Percentiles rank a stretch among this genome's conserved stretches.
Evolutionary conservation across 1,284 basidiomycete genomes (phyloP).

Genomic region (Exobasidium rhododendri): DNA sequence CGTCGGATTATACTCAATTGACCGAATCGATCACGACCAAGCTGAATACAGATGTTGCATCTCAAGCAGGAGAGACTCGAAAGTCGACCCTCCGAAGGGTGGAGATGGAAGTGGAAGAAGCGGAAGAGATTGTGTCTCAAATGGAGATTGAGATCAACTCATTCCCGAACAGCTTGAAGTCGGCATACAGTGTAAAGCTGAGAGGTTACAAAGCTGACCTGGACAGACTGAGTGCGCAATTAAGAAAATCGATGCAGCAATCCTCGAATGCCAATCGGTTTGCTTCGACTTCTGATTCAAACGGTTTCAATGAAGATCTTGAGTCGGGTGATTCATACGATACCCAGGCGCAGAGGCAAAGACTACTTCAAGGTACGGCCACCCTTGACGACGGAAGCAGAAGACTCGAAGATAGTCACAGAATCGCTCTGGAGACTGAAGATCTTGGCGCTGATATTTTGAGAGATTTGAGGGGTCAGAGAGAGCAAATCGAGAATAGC

Average conservation of each 20-base stretch:
- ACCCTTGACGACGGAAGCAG: slow-evolving; percentile 58
- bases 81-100: slow-evolving; percentile 78
- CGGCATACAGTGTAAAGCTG: slow-evolving; percentile 37
- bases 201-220: slow-evolving; percentile 35
- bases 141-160: slow-evolving; percentile 99
- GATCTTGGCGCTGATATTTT: slow-evolving; percentile 90
- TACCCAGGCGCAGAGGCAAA: slow-evolving; percentile 55
- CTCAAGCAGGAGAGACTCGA: slow-evolving; percentile 64
- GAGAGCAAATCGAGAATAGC: slow-evolving; percentile 93
- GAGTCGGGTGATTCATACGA: slow-evolving; percentile 27
- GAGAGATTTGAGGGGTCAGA: slow-evolving; percentile 75
- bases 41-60: slow-evolving; percentile 23
- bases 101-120: slow-evolving; percentile 95
- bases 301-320: slow-evolving; percentile 24
- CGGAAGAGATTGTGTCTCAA: slow-evolving; percentile 90
- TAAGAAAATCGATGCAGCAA: slow-evolving; percentile 7
- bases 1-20: slow-evolving; percentile 48
- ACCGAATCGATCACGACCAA: slow-evolving; percentile 34
- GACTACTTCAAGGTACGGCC: slow-evolving; percentile 55
- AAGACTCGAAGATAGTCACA: slow-evolving; percentile 81
- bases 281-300: slow-evolving; percentile 11
- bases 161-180: slow-evolving; percentile 67
- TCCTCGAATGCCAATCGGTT: background rate
- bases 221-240: slow-evolving; percentile 28
- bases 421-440: slow-evolving; percentile 93